Evolutionary conservation across 1,284 basidiomycete species (phyloP).

Genomic region (Agroathelia rolfsii): DNA sequence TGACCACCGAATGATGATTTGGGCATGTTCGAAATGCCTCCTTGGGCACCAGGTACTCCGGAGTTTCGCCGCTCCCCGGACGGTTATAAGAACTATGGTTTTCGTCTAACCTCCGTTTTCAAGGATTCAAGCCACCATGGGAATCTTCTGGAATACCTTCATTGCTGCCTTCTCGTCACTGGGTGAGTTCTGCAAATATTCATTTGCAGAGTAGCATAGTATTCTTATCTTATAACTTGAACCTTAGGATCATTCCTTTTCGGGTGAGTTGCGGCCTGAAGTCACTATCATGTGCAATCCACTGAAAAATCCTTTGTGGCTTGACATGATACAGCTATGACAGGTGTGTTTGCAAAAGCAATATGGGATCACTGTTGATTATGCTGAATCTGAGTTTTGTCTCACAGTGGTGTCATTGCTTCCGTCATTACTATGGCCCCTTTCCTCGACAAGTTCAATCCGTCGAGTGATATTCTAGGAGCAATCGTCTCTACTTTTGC

Average conservation of each 20-base stretch:
- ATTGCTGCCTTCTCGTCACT: slow-evolving; percentile 39
- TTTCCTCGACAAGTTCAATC: slow-evolving; percentile 44
- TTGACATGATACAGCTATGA: slow-evolving; percentile 43
- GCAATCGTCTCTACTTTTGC: slow-evolving; percentile 55
- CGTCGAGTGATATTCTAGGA: slow-evolving; percentile 33
- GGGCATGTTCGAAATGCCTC: no score
- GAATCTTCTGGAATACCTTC: slow-evolving; percentile 34
- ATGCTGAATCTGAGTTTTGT: slow-evolving; percentile 4
- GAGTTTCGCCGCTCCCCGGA: no score
- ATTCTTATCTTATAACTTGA: slow-evolving; percentile 7
- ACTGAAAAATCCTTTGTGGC: slow-evolving; percentile 7
- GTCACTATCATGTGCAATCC: slow-evolving; percentile 1
- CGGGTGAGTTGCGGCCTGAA: slow-evolving; percentile 28
- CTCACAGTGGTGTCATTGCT: slow-evolving; percentile 47
- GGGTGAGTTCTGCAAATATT: slow-evolving; percentile 30
- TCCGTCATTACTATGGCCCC: slow-evolving; percentile 47
- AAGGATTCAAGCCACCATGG: no score
- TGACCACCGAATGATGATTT: no score
- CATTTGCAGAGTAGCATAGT: slow-evolving; percentile 5
- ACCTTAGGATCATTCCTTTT: slow-evolving; percentile 42
- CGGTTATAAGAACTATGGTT: no score
- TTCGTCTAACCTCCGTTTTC: no score
- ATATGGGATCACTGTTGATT: background rate
- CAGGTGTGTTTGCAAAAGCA: slow-evolving; percentile 30
- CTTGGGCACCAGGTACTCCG: no score